Base-by-base conservation (phyloP, 176 grass and related monocot genomes). In the Triticum aestivum region DNA sequence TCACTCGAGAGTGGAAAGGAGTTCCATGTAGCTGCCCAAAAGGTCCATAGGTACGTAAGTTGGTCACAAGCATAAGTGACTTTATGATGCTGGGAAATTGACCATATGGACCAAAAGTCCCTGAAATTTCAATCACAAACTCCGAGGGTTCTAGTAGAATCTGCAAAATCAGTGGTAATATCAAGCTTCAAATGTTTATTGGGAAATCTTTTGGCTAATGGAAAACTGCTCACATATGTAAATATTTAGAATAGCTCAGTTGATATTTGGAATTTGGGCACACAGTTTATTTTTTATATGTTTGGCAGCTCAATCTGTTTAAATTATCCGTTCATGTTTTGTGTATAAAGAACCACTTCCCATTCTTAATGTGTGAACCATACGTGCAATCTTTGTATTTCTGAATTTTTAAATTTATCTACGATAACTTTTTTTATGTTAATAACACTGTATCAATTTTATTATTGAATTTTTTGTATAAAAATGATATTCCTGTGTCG, bases 11-110 rank as follows among this genome's bases (percentile, higher is more conserved):
- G 4, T 27, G 33, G 17, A 78, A 78, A 26, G 63, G 74, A 7
- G 34, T 79, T n/a, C 84, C 84, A 2, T 8, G 14, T 20, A 13
- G 23, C 9, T 69, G 13, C 1, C 84, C 75, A 5, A 68, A 86
- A n/a, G 64, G 75, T 10, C 84, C 84, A 32, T 86, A 86, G 23
- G 33, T 61, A 2, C 15, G 67, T 20, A 59, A 3, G 29, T 86
- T 86, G 14, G 65, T 79, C 4, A 86, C 75, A 2, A 86, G 17
- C 10, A 0, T 61, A 44, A 86, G 49, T 15, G 84, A 86, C 9
- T 65, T 86, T 10, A 86, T 29, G 37, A 78, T 3, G 18, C 65
- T 34, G 0, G 0, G 26, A 35, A 5, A 12, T 33, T 2, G 2
- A 15, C 5, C 1, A 26, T 27, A 69, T 61, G 35, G 35, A 3